Conservation (phyloP, 495 filamentous ascomycete genomes). For the Rusavskia elegans region DNA sequence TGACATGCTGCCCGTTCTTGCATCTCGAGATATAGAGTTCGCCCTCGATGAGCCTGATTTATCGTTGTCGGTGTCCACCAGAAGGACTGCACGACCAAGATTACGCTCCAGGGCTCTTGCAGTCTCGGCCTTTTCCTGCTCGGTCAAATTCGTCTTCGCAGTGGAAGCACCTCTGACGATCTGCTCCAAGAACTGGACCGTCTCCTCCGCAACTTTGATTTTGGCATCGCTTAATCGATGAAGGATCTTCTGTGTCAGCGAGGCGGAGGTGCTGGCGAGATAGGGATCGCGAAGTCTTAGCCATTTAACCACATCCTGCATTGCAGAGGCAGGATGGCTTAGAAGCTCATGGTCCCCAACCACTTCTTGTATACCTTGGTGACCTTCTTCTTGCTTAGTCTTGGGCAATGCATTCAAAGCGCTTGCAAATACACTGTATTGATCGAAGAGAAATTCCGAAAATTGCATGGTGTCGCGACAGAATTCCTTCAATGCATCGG, state of each 20-base stretch:
- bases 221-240: slow-evolving; percentile 51
- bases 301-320: slow-evolving; percentile 62
- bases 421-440: slow-evolving; percentile 62
- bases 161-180: slow-evolving; percentile 23
- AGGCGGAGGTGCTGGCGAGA: slow-evolving; percentile 58
- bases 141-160: slow-evolving; percentile 50
- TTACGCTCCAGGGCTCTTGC: slow-evolving; percentile 66
- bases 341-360: slow-evolving; percentile 38
- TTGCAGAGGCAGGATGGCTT: slow-evolving; percentile 42
- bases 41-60: slow-evolving; percentile 25
- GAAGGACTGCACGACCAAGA: slow-evolving; percentile 38
- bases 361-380: slow-evolving; percentile 24
- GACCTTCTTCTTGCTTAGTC: slow-evolving; percentile 21
- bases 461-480: slow-evolving; percentile 88
- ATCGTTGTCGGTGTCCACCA: slow-evolving; percentile 11
- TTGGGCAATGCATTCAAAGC: slow-evolving; percentile 33
- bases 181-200: slow-evolving; percentile 44
- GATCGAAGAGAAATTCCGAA: slow-evolving; percentile 66
- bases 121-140: slow-evolving; percentile 67
- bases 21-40: slow-evolving; percentile 4
- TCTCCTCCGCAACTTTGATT: slow-evolving; percentile 46
- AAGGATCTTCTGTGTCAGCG: slow-evolving; percentile 53
- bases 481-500: slow-evolving; percentile 70
- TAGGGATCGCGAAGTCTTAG: slow-evolving; percentile 70
- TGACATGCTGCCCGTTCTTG: slow-evolving; percentile 17